A percentile compares a stretch with the other conserved stretches of the same genome.
Evolutionary conservation across 345 rosid species (phyloP).

Genomic region (Alliaria petiolata): DNA sequence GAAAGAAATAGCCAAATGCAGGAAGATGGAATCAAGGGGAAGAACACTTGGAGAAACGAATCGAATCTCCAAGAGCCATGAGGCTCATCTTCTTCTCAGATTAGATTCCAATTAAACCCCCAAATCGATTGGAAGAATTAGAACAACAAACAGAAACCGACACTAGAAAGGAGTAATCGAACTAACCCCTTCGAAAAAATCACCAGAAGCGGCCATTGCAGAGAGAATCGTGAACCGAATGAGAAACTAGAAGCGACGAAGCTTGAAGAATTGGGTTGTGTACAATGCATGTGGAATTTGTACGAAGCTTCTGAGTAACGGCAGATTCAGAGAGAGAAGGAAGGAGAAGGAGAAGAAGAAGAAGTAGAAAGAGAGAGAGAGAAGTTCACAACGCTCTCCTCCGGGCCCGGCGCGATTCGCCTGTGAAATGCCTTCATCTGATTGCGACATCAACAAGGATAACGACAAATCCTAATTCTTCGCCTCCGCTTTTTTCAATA

Average conservation of each 20-base stretch:
- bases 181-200: constrained; percentile 25
- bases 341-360: neutral
- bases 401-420: constrained; percentile 33
- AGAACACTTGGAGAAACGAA: neutral
- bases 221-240: neutral
- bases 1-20: constrained; percentile 3
- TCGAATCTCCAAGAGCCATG: neutral
- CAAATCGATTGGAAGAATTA: neutral
- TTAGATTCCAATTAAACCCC: neutral
- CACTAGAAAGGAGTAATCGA: constrained; percentile 10
- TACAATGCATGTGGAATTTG: constrained; percentile 19
- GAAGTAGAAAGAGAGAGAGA: neutral
- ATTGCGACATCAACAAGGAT: constrained; percentile 29
- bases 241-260: constrained; percentile 11
- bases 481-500: neutral
- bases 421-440: constrained; percentile 33
- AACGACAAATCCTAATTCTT: constrained; percentile 26
- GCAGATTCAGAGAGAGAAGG: constrained; percentile 11
- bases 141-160: neutral
- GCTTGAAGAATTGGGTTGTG: neutral
- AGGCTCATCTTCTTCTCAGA: neutral
- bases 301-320: constrained; percentile 7
- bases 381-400: neutral
- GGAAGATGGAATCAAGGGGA: neutral
- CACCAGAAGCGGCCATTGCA: constrained; percentile 7